Conservation (phyloP, 352 stramenopile genomes). For the Phytophthora melonis region DNA sequence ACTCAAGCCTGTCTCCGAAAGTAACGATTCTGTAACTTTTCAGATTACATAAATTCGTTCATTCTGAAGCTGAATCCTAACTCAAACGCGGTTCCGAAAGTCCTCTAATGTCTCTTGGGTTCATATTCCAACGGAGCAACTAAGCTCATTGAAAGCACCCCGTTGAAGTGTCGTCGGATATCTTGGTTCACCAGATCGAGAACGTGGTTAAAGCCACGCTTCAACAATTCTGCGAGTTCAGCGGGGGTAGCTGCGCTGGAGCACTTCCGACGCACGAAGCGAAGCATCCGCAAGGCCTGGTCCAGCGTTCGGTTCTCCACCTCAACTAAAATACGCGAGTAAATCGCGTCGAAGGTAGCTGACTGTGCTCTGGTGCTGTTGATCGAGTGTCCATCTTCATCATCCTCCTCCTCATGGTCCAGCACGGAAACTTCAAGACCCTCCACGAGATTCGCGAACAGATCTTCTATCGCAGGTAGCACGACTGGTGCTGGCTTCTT, state of each 20-base stretch:
- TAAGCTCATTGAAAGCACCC: slow-evolving; percentile 43
- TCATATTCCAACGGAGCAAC: slow-evolving; percentile 50
- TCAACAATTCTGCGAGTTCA: slow-evolving; percentile 16
- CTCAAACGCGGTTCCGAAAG: no score
- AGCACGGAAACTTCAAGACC: slow-evolving; percentile 19
- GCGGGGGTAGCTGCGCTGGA: slow-evolving; percentile 4
- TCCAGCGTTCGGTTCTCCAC: slow-evolving; percentile 71
- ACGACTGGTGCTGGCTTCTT: slow-evolving; percentile 9
- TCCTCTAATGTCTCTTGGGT: neutral
- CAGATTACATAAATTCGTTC: no score
- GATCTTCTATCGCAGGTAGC: slow-evolving; percentile 63
- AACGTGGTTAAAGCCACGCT: slow-evolving; percentile 68
- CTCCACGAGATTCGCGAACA: slow-evolving; percentile 50
- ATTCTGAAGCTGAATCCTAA: no score
- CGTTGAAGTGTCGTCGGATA: slow-evolving; percentile 56
- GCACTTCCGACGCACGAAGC: slow-evolving; percentile 77
- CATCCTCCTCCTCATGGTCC: slow-evolving; percentile 6
- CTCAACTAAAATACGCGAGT: slow-evolving; percentile 76
- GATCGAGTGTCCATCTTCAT: neutral
- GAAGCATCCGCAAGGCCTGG: slow-evolving; percentile 69
- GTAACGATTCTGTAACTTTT: no score
- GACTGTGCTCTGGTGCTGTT: slow-evolving; percentile 9
- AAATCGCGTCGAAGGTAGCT: slow-evolving; percentile 75
- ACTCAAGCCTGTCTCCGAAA: no score
- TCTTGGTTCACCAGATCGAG: slow-evolving; percentile 71